Conservation (phyloP, 306 rosid genomes). For the Luffa aegyptiaca region DNA sequence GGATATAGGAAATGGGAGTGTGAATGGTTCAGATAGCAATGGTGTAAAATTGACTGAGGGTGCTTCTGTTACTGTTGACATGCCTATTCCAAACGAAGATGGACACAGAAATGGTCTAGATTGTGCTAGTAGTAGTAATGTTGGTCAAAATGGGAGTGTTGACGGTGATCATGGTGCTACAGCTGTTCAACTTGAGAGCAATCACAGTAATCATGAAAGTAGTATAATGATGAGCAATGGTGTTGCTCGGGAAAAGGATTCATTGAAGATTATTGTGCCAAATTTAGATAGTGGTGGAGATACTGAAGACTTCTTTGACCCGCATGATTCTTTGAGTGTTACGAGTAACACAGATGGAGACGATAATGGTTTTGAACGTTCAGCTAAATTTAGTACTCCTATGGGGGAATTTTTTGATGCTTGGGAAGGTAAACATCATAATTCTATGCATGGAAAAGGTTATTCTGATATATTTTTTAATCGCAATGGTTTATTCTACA, state of each 20-base stretch:
- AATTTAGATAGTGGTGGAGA: constrained; percentile 44
- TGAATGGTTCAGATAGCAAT: constrained; percentile 20
- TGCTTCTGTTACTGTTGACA: constrained; percentile 20
- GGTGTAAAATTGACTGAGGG: constrained; percentile 32
- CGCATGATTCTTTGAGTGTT: constrained; percentile 54
- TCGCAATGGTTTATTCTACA: neutral
- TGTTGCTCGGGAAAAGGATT: constrained; percentile 18
- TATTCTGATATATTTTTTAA: neutral
- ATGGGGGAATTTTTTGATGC: constrained; percentile 77
- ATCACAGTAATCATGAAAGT: constrained; percentile 17
- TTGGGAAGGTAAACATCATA: constrained; percentile 60
- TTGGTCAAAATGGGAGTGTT: constrained; percentile 11
- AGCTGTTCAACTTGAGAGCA: constrained; percentile 22
- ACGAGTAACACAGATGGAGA: constrained; percentile 72
- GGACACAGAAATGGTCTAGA: constrained; percentile 20
- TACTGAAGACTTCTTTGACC: constrained; percentile 70
- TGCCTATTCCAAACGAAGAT: constrained; percentile 29
- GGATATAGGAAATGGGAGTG: constrained; percentile 17
- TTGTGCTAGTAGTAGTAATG: constrained; percentile 15
- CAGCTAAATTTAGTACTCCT: constrained; percentile 27
- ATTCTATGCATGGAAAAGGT: neutral
- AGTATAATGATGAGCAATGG: constrained; percentile 16
- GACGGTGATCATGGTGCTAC: constrained; percentile 17
- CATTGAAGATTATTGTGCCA: constrained; percentile 13
- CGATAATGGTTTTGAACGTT: constrained; percentile 43